Evolutionary conservation across 805 yeast species (phyloP).

Genomic region (Starmerella geochares): DNA sequence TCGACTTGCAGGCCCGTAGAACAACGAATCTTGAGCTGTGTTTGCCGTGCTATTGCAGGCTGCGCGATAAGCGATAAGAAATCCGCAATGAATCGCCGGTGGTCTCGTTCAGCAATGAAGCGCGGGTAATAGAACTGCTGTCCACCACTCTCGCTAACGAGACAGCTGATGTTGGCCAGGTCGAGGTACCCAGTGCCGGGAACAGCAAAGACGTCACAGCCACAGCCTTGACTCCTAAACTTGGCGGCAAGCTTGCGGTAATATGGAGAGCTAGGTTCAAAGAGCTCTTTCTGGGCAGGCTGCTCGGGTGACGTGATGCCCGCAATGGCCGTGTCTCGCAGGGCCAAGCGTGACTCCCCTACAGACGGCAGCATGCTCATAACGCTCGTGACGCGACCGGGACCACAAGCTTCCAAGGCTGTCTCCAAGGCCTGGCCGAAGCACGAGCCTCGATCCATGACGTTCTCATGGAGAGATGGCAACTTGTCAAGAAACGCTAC

Average conservation of each 20-base stretch:
- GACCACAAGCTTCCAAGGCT: conserved; percentile 27
- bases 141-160: conserved; percentile 66
- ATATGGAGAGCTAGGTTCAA: conserved; percentile 50
- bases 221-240: conserved; percentile 49
- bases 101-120: conserved; percentile 62
- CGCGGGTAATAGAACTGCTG: conserved; percentile 50
- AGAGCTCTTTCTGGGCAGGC: conserved; percentile 38
- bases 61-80: conserved; percentile 16
- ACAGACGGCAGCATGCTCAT: conserved; percentile 62
- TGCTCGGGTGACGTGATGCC: conserved; percentile 28
- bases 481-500: conserved; percentile 45
- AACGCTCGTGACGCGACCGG: conserved; percentile 65
- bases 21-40: conserved; percentile 72
- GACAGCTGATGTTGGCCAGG: conserved; percentile 57
- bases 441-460: conserved; percentile 49
- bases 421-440: conserved; percentile 70
- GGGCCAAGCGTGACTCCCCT: conserved; percentile 58
- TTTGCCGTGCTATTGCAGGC: conserved; percentile 60
- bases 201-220: conserved; percentile 66
- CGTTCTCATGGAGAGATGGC: conserved; percentile 38
- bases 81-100: conserved; percentile 51
- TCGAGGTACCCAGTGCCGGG: conserved; percentile 52
- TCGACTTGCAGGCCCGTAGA: conserved; percentile 75
- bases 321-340: conserved; percentile 27
- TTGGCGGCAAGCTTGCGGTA: conserved; percentile 52